Evolutionary conservation across 2,329 filamentous ascomycete genomes (phyloP).

Genomic region (Aspergillus bombycis): DNA sequence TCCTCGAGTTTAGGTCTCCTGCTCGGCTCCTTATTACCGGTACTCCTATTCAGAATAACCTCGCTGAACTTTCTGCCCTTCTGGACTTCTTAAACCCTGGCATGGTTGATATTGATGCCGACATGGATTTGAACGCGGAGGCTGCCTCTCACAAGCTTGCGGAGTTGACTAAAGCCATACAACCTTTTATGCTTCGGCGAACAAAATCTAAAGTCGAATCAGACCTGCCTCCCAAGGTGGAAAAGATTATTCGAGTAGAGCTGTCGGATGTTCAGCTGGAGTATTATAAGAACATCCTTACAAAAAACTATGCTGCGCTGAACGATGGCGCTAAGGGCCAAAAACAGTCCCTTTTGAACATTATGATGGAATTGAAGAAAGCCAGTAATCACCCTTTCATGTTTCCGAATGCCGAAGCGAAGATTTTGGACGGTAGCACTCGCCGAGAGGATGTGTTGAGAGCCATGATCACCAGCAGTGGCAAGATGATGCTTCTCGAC

Average conservation of each 20-base stretch:
- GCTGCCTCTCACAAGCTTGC: constrained; percentile 86
- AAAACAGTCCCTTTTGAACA: constrained; percentile 93
- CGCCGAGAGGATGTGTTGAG: constrained; percentile 90
- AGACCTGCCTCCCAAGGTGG: constrained; percentile 92
- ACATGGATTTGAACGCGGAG: constrained; percentile 80
- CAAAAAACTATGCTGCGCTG: constrained; percentile 90
- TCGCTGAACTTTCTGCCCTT: constrained; percentile 87
- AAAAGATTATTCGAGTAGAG: constrained; percentile 98
- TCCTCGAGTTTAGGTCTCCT: constrained; percentile 83
- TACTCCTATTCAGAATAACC: constrained; percentile 95
- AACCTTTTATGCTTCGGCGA: constrained; percentile 90
- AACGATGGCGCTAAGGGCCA: constrained; percentile 88
- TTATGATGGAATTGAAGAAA: constrained; percentile 99
- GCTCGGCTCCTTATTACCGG: constrained; percentile 93
- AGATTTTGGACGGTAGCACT: constrained; percentile 76
- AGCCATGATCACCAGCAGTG: constrained; percentile 91
- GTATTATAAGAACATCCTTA: constrained; percentile 98
- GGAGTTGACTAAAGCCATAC: constrained; percentile 81
- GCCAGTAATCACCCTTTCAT: constrained; percentile 98
- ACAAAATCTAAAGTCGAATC: constrained; percentile 98
- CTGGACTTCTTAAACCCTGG: constrained; percentile 98
- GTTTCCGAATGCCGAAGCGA: constrained; percentile 92
- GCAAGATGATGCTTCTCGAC: constrained; percentile 99
- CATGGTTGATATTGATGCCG: constrained; percentile 84
- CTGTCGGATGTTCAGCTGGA: constrained; percentile 94